A percentile compares a stretch with the other conserved stretches of the same genome.
phyloP scores from a whole-genome alignment of 108 stramenopile species.

The Schizochytrium sp. region DNA sequence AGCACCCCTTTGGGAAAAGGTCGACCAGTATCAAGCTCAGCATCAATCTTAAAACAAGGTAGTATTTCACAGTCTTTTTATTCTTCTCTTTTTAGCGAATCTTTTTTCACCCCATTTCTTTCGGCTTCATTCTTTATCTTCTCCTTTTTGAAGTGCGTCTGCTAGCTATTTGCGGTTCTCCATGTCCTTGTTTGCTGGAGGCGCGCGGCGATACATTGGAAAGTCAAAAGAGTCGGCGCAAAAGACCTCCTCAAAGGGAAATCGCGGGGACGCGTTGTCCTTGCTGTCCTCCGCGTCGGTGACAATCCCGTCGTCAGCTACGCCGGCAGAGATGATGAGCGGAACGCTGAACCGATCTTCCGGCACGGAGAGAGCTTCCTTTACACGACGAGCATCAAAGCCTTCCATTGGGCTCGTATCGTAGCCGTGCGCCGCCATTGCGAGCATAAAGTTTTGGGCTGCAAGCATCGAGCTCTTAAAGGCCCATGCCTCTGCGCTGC shows the following conservation, averaged over 20 bases:
- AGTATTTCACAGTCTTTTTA: background rate
- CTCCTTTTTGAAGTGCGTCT: background rate
- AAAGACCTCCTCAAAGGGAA: conserved; percentile 3
- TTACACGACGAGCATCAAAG: conserved; percentile 9
- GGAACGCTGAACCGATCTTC: background rate
- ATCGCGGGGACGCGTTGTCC: background rate
- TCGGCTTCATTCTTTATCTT: background rate
- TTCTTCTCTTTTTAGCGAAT: background rate
- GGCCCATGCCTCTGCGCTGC: conserved; percentile 36
- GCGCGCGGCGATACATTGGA: background rate
- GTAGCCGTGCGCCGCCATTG: conserved; percentile 31
- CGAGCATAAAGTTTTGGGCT: conserved; percentile 43
- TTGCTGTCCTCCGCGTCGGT: background rate
- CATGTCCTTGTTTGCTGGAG: no score
- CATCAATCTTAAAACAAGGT: no score
- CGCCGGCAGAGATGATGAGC: background rate
- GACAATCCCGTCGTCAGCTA: background rate
- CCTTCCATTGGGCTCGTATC: conserved; percentile 16
- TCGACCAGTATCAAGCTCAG: background rate
- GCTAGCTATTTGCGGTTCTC: no score
- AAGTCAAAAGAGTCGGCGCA: conserved; percentile 12
- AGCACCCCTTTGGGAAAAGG: background rate
- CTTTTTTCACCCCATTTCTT: background rate
- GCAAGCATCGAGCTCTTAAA: conserved; percentile 34
- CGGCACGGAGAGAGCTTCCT: background rate